A percentile compares a stretch with the other conserved stretches of the same genome.
phyloP scores from a whole-genome alignment of 1,284 basidiomycete species.

The Papiliotrema fonsecae region DNA sequence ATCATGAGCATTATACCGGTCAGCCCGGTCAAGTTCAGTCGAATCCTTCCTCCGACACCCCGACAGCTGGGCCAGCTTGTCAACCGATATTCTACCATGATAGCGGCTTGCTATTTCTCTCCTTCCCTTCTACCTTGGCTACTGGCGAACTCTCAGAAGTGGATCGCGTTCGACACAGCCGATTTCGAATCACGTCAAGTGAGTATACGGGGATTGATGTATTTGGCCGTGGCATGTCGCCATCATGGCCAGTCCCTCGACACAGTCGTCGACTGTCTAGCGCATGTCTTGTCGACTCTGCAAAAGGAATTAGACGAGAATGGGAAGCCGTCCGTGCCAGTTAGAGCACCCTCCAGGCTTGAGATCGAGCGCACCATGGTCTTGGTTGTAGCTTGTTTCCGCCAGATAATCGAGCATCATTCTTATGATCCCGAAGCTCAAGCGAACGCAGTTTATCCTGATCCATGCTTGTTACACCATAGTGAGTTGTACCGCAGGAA shows the following conservation, averaged over 20 bases:
- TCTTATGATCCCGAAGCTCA: slow-evolving; percentile 44
- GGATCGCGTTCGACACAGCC: slow-evolving; percentile 57
- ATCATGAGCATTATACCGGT: slow-evolving; percentile 75
- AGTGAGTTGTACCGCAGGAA: slow-evolving; percentile 50
- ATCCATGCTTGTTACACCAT: slow-evolving; percentile 59
- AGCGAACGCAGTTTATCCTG: slow-evolving; percentile 55
- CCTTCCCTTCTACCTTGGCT: slow-evolving; percentile 54
- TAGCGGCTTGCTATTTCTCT: slow-evolving; percentile 71
- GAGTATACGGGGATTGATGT: slow-evolving; percentile 72
- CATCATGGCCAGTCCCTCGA: slow-evolving; percentile 58
- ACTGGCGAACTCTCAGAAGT: slow-evolving; percentile 51
- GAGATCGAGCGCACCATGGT: slow-evolving; percentile 49
- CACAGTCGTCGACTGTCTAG: slow-evolving; percentile 62
- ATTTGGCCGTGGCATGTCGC: slow-evolving; percentile 64
- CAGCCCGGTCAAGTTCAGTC: slow-evolving; percentile 57
- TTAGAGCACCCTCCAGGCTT: slow-evolving; percentile 19
- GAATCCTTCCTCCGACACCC: slow-evolving; percentile 53
- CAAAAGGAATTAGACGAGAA: slow-evolving; percentile 55
- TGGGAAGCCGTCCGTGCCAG: slow-evolving; percentile 11
- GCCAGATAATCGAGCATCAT: slow-evolving; percentile 58
- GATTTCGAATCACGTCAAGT: slow-evolving; percentile 67
- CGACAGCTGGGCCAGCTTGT: slow-evolving; percentile 73
- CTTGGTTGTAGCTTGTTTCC: slow-evolving; percentile 59
- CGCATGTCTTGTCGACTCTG: slow-evolving; percentile 59
- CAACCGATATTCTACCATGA: slow-evolving; percentile 76